Evolutionary conservation across 1,284 basidiomycete genomes (phyloP).

Genomic region (Volvariella surrecta): DNA sequence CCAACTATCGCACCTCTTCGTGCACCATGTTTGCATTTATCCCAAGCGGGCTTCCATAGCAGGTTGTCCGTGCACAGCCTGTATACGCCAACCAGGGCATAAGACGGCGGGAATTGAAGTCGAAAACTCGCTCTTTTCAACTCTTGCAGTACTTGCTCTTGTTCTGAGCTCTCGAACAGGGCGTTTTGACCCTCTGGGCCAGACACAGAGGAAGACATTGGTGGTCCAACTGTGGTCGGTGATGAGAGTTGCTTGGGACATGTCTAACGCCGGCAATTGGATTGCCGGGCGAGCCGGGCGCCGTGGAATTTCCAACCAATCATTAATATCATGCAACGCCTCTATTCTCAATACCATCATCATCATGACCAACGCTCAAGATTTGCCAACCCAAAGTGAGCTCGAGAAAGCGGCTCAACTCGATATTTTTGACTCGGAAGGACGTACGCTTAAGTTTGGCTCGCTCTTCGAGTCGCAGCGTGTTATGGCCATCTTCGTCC

Average conservation of each 20-base stretch:
- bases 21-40: constrained; percentile 66
- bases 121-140: constrained; percentile 46
- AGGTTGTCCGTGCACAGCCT: constrained; percentile 57
- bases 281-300: background rate
- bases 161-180: constrained; percentile 15
- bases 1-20: constrained; percentile 54
- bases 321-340: background rate
- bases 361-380: constrained; percentile 3
- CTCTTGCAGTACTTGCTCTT: constrained; percentile 29
- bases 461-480: constrained; percentile 38
- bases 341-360: background rate
- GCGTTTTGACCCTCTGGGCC: constrained; percentile 22
- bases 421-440: constrained; percentile 32
- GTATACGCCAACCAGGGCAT: constrained; percentile 69
- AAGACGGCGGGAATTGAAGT: constrained; percentile 64
- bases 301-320: background rate
- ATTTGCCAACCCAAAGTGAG: constrained; percentile 25
- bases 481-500: constrained; percentile 57
- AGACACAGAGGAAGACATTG: background rate
- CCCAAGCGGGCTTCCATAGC: constrained; percentile 64
- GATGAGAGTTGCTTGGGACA: background rate
- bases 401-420: constrained; percentile 26
- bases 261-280: background rate
- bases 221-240: constrained; percentile 4
- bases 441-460: constrained; percentile 40